Base-by-base conservation (phyloP, 2,329 filamentous ascomycete species). In the Torrubiella hemipterigena region DNA sequence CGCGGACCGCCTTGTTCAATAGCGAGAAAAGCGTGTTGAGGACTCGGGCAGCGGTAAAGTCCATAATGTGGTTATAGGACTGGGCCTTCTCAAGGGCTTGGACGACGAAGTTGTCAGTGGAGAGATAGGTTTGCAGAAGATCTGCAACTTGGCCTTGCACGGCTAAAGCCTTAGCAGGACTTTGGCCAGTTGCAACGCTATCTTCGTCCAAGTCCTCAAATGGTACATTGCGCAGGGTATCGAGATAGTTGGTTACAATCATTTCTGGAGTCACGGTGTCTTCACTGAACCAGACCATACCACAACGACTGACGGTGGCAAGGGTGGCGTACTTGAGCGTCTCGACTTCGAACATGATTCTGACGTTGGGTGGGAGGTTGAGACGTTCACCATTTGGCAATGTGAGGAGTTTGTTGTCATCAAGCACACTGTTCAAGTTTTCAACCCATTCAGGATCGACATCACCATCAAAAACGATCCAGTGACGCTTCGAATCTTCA, bases 271-370 rank as follows among this genome's bases (percentile, higher is more conserved):
- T 89, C 24, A 99, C 89, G 17, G 87, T 96, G 50, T 98, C 93
- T 47, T 95, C 89, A 51, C 86, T 98, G 61, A 96, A 98, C 91
- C 91, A 99, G 11, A 99, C 93, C 91, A 99, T 99, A 69, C 91
- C 91, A 54, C 91, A 99, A 61, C 91, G 86, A 77, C 83, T 93
- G 50, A 99, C 91, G n/a, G 91, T 99, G 34, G 91, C 91, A 27
- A 98, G 73, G 0, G 91, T 99, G 22, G 91, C 91, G 52, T 98
- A 98, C 52, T 93, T 94, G 37, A 99, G 67, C 4, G 80, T 96
- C 61, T 98, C 93, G 21, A 99, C 91, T 62, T 99, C 91, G 49
- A 99, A 99, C 87, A 99, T 95, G 58, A 99, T 93, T 43, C 93
- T 84, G 17, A 99, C 91, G 49, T 99, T 98, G 3, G 81, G 50